These are phyloP conservation scores for Rhizophora mangle DNA, from an alignment of 345 rosid genomes.

Conservation along the genomic window DNA sequence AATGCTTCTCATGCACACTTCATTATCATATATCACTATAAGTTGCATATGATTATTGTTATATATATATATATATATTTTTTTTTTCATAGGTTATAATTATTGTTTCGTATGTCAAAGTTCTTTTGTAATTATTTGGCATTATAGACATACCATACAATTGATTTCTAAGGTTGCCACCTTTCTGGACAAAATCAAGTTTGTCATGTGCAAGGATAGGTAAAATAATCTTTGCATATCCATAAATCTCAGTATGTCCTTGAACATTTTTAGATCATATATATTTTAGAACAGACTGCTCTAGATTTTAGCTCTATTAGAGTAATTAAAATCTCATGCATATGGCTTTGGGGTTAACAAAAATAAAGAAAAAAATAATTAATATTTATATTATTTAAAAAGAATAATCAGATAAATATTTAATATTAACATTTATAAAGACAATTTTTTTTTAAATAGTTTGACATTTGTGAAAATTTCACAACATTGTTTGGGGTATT, in stretches of 20 bases:
- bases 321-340: no score
- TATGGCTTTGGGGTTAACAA: no score
- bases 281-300: neutral
- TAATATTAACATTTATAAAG: no score
- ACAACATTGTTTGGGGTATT: no score
- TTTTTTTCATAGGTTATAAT: neutral
- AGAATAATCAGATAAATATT: no score
- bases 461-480: no score
- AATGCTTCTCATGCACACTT: conserved; percentile 38
- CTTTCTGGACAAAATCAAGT: neutral
- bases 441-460: no score
- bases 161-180: neutral
- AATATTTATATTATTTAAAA: no score
- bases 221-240: neutral
- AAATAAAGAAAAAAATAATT: no score
- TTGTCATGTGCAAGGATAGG: conserved; percentile 3
- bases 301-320: no score
- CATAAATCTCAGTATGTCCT: no score
- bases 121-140: conserved; percentile 11
- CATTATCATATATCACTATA: conserved; percentile 26
- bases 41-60: neutral
- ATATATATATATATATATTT: no score
- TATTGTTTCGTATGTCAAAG: conserved; percentile 8
- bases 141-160: conserved; percentile 11
- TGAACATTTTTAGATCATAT: neutral